Evolutionary conservation across 2,329 filamentous ascomycete genomes (phyloP).

Genomic region (Cladosporium sp.): DNA sequence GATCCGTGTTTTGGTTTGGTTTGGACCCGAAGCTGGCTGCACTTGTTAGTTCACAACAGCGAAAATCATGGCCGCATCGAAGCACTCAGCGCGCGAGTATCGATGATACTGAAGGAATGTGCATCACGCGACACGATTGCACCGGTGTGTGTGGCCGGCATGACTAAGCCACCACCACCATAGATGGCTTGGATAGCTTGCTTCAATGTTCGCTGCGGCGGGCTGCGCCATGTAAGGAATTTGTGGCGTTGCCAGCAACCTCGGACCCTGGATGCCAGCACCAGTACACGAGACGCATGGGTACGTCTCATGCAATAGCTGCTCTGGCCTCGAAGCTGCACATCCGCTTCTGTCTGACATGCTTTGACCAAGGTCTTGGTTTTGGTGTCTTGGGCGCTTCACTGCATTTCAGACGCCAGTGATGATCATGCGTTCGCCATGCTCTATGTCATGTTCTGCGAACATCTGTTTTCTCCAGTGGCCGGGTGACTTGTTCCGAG

Average conservation of each 20-base stretch:
- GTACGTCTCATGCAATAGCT: background rate
- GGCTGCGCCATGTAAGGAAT: background rate
- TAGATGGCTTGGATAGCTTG: too few relatives aligned
- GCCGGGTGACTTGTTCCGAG: background rate
- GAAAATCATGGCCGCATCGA: too few relatives aligned
- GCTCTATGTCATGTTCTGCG: background rate
- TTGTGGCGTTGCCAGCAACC: slow-evolving; percentile 1
- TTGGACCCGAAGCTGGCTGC: background rate
- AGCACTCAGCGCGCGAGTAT: background rate
- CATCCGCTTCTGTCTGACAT: background rate
- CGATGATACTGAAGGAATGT: background rate
- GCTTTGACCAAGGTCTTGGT: background rate
- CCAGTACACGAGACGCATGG: background rate
- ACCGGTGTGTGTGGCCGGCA: background rate
- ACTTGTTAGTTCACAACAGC: background rate
- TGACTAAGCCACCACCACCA: background rate
- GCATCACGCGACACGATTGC: background rate
- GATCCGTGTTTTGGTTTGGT: background rate
- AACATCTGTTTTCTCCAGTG: background rate
- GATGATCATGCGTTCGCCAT: background rate
- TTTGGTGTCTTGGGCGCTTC: background rate
- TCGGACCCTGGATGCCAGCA: background rate
- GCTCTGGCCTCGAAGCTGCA: background rate
- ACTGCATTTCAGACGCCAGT: background rate
- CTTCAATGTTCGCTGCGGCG: too few relatives aligned